phyloP scores from a whole-genome alignment of 192 early-diverging fungal species.

The Coemansia sp. region DNA sequence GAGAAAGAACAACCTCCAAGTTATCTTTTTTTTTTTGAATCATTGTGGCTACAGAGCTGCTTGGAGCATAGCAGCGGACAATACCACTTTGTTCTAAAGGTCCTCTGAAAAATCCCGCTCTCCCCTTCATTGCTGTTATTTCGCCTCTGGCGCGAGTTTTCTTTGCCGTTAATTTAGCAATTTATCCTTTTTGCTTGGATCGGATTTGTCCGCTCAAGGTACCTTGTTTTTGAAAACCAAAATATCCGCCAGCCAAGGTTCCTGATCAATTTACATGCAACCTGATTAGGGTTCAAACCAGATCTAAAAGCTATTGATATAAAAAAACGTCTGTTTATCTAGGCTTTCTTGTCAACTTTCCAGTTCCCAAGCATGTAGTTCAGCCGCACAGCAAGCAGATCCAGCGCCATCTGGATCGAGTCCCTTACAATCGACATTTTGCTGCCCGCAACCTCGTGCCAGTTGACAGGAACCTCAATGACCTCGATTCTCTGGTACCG shows the following conservation, averaged over 20 bases:
- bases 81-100: too few relatives aligned
- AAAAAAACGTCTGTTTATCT: too few relatives aligned
- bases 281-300: neutral
- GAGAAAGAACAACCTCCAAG: neutral
- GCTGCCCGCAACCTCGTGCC: conserved; percentile 96
- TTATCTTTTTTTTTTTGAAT: too few relatives aligned
- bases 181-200: neutral
- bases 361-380: conserved; percentile 85
- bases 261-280: neutral
- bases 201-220: neutral
- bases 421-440: conserved; percentile 88
- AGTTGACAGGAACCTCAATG: conserved; percentile 86
- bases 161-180: neutral
- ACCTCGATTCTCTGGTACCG: conserved; percentile 70
- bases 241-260: conserved; percentile 8
- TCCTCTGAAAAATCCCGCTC: neutral
- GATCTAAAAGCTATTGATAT: too few relatives aligned
- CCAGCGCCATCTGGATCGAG: conserved; percentile 85
- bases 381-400: conserved; percentile 82
- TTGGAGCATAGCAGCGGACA: too few relatives aligned
- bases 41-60: too few relatives aligned
- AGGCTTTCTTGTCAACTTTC: conserved; percentile 30
- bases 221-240: too few relatives aligned
- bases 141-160: neutral
- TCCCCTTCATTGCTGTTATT: neutral